These are phyloP conservation scores for Trichosporon sp. DNA, from an alignment of 1,284 basidiomycete species.

Conservation along the genomic window DNA sequence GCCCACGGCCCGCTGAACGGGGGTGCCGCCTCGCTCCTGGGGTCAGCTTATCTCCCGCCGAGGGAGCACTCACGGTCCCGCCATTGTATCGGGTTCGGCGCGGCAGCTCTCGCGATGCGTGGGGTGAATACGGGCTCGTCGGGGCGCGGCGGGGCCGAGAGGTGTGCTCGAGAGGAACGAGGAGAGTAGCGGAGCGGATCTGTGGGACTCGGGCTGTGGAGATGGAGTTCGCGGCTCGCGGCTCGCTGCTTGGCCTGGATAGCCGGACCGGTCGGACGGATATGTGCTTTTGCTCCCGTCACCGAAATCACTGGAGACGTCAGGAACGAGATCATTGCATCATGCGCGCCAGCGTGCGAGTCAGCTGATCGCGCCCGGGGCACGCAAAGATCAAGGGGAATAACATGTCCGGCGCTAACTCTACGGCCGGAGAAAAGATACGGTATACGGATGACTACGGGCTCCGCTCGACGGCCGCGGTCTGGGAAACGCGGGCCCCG, in stretches of 20 bases:
- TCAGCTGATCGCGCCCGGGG: not conserved
- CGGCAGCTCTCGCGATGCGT: not conserved
- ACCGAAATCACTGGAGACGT: not conserved
- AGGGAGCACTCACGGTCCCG: not conserved
- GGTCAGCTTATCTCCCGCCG: not conserved
- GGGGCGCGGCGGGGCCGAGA: not conserved
- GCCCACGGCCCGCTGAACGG: slow-evolving; percentile 34
- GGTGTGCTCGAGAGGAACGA: not conserved
- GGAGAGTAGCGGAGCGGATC: too few relatives aligned
- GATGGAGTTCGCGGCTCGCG: not conserved
- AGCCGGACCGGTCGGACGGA: not conserved
- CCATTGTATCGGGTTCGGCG: not conserved
- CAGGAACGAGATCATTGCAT: not conserved
- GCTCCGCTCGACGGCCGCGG: not conserved
- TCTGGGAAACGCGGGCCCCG: not conserved
- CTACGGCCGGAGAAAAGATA: slow-evolving; percentile 12
- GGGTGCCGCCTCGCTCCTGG: slow-evolving; percentile 14
- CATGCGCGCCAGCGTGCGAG: not conserved
- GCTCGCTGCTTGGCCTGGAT: not conserved
- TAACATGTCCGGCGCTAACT: not conserved
- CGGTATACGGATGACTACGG: not conserved
- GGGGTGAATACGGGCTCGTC: not conserved
- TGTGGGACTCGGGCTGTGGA: not conserved
- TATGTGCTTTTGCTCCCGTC: not conserved
- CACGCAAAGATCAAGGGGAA: not conserved